These are phyloP conservation scores for Limnanthes douglasii DNA, from an alignment of 345 rosid genomes.

Conservation along the genomic window DNA sequence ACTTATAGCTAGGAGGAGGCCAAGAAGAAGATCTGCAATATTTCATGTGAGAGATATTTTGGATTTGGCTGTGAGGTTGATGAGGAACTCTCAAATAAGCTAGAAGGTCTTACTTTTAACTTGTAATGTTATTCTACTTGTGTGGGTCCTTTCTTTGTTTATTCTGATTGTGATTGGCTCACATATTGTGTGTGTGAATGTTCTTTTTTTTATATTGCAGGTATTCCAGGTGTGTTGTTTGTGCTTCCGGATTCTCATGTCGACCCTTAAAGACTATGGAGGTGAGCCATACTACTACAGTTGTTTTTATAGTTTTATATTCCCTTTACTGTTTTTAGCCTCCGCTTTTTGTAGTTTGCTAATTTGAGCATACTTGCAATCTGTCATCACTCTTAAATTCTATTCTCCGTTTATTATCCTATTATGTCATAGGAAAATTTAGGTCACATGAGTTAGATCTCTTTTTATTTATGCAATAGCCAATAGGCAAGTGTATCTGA, in stretches of 20 bases:
- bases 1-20: conserved; percentile 67
- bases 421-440: no score
- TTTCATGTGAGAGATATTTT: conserved; percentile 81
- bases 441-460: no score
- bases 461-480: no score
- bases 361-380: no score
- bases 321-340: no score
- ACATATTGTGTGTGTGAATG: background rate
- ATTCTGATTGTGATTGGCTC: background rate
- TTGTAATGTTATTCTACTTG: no score
- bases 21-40: conserved; percentile 75
- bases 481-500: no score
- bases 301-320: no score
- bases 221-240: conserved; percentile 67
- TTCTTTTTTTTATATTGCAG: no score
- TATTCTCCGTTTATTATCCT: no score
- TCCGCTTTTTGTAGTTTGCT: no score
- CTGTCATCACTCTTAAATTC: no score
- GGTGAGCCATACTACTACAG: conserved; percentile 24
- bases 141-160: background rate
- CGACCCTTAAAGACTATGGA: conserved; percentile 71
- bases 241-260: conserved; percentile 84
- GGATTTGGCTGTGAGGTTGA: conserved; percentile 89
- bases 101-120: conserved; percentile 35
- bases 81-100: conserved; percentile 79